Evolutionary conservation across 2,329 filamentous ascomycete species (phyloP).

Genomic region (Metarhizium album): DNA sequence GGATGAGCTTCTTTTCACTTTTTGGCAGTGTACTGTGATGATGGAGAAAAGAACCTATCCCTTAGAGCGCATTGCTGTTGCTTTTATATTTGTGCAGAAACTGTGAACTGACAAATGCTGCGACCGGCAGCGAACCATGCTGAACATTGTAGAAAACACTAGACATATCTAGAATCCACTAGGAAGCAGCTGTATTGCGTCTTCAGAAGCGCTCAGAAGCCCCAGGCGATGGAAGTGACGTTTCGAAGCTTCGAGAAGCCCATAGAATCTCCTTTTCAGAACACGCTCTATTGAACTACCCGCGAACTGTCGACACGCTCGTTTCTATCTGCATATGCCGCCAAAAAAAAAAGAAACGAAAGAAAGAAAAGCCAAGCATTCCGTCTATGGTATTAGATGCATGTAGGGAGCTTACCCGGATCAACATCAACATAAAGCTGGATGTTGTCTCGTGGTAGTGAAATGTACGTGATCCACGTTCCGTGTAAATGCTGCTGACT

Average conservation of each 20-base stretch:
- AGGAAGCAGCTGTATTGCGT: conserved; percentile 1
- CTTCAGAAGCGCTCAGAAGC: neutral
- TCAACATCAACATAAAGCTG: neutral
- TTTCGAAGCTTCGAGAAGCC: conserved; percentile 10
- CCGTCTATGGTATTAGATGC: no score
- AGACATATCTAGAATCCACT: conserved; percentile 15
- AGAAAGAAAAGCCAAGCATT: no score
- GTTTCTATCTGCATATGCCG: no score
- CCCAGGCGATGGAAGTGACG: conserved; percentile 1
- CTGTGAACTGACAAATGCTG: neutral
- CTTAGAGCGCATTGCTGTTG: conserved; percentile 1
- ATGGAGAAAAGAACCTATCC: conserved; percentile 12
- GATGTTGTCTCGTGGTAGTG: no score
- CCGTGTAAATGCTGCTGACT: neutral
- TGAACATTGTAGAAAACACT: conserved; percentile 3
- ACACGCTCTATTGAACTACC: neutral
- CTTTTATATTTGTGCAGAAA: conserved; percentile 18
- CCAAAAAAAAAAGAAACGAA: no score
- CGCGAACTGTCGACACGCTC: no score
- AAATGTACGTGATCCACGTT: neutral
- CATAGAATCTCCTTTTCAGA: conserved; percentile 16
- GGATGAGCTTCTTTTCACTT: conserved; percentile 14
- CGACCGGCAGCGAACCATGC: neutral
- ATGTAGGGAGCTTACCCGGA: no score
- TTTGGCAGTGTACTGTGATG: conserved; percentile 13